Evolutionary conservation across 2,329 filamentous ascomycete species (phyloP), one percentile per base, ranked within the genome.

Genomic region (Cladosporium sp.): DNA sequence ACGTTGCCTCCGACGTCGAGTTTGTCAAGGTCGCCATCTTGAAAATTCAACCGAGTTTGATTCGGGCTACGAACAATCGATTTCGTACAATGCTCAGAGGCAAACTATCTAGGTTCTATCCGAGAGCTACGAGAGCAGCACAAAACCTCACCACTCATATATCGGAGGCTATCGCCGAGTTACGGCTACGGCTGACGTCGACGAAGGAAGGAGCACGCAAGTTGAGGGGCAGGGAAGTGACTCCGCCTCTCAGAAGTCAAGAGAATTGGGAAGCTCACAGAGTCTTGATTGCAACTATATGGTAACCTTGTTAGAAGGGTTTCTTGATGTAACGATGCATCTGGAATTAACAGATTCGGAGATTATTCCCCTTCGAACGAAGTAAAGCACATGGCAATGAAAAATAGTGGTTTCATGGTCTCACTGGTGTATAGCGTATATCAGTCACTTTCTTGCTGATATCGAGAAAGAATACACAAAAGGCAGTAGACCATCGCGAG

Each of bases 171-270:
- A 46, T 23, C 39, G 39, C 39, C 39, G n/a, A 46, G 39, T 43
- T 23, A 10, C 39, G 39, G 39, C 39, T 46, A 46, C 39, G 26
- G 26, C 51, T 57, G n/a, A 57, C 32, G 32, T 57, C 54, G 32
- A 18, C 2, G 30, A 57, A 57, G 54, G 54, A 57, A 23, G n/a
- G 21, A 57, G 54, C 54, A 39, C 54, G 54, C 54, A 57, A 57
- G 30, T 25, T 57, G 54, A 57, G 54, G 54, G 32, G n/a, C 21
- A n/a, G 21, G 13, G 32, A 36, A 23, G n/a, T n/a, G 30, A 23
- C 30, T 32, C 53, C 53, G 18, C n/a, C 16, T 57, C 54, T 57
- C 54, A 39, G 32, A 57, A 57, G 13, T 16, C 13, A 6, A 11
- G 54, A 57, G n/a, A 46, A 46, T 46, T 7, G 10, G 39, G 39